Conservation (phyloP, 495 filamentous ascomycete genomes). For the Penicillium macrosclerotiorum region DNA sequence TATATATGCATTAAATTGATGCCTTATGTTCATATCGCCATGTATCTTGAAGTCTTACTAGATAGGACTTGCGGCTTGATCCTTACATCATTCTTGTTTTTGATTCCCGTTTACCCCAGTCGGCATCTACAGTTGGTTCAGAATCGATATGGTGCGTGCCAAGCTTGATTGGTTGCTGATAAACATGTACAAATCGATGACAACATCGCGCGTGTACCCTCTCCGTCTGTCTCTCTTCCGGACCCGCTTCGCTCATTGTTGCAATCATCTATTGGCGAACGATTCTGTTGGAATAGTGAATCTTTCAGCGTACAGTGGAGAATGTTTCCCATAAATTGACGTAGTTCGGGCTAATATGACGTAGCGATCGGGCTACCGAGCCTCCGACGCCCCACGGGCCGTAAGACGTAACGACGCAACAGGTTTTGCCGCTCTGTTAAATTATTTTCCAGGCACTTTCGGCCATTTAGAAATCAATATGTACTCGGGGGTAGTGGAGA, state of each 20-base stretch:
- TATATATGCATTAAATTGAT: too few relatives aligned
- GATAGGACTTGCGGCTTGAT: too few relatives aligned
- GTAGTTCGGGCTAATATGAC: conserved; percentile 1
- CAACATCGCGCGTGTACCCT: background rate
- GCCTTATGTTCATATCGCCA: too few relatives aligned
- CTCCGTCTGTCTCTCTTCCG: background rate
- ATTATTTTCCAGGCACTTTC: background rate
- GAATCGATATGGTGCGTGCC: background rate
- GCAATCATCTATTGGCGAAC: background rate
- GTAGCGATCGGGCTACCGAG: background rate
- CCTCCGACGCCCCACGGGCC: background rate
- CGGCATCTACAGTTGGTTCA: too few relatives aligned
- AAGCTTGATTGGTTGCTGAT: background rate
- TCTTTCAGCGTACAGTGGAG: background rate
- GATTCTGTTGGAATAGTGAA: too few relatives aligned
- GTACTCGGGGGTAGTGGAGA: too few relatives aligned
- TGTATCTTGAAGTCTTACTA: too few relatives aligned
- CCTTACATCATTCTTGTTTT: background rate
- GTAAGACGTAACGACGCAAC: background rate
- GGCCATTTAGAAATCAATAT: background rate
- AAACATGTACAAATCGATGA: background rate
- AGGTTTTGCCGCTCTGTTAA: background rate
- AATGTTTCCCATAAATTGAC: background rate
- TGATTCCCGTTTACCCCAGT: too few relatives aligned
- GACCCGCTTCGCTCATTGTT: background rate